Base-by-base conservation (phyloP, 352 stramenopile genomes). In the Halophytophthora batemanensis region DNA sequence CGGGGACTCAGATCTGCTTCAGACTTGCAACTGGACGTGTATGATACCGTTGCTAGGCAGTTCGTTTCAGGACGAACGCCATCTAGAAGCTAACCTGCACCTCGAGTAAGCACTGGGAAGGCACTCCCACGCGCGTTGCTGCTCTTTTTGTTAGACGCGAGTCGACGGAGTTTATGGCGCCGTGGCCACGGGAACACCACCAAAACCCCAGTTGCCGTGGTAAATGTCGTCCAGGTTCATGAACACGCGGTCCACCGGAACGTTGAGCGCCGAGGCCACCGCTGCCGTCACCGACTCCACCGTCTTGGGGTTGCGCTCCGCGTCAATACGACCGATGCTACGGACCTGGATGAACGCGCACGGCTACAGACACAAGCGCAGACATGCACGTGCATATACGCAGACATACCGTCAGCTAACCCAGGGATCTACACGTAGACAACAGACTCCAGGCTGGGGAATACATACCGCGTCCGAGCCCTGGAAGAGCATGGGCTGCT, bases 311-410 rank as follows among this genome's bases (percentile, higher is more conserved):
- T 74, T 77, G 41, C 52, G 52, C 42, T 74, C 58, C 2, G 50
- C 19, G 25, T 64, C 53, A 39, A 75, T 69, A 21, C 59, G 59
- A 19, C 69, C 69, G 41, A 74, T 74, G 48, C 55, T 71, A 35
- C 64, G 63, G 22, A 77, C 43, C 34, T 68, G 47, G 21, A 77
- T 53, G 29, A 77, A 64, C 29, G 71, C 70, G 40, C 66, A 74
- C 4, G 65, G 70, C 70, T 77, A 41, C 3, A 43, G 29, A 2
- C 17, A 29, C 15, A 25, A 36, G 35, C 13, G 29, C 29, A 35
- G 6, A 6, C 6, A 13, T 35, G 13, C 29, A 35, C 29, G 7
- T 35, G 29, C 29, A 35, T 35, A 35, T 12, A 13, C 6, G 7
- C 13, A 35, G 29, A 35, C n/a, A n/a, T n/a, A n/a, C n/a, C n/a